phyloP scores from a whole-genome alignment of 768 basidiomycete genomes.

The Lentinula guzmanii region DNA sequence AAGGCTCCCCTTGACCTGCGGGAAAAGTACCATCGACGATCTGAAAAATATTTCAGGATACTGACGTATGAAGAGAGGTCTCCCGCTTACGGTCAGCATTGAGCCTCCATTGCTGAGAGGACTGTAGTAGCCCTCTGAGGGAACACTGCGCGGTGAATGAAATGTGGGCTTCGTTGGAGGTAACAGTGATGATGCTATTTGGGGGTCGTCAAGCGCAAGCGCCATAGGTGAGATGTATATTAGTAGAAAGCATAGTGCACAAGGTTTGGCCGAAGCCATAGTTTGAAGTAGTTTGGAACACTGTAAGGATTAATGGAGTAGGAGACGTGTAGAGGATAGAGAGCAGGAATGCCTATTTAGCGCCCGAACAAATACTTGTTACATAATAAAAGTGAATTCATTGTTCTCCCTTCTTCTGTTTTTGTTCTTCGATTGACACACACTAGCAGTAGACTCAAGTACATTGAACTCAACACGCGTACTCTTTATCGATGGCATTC shows the following conservation, averaged over 20 bases:
- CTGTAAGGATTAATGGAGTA: not conserved
- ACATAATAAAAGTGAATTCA: not conserved
- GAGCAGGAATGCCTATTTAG: not conserved
- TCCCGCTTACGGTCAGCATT: conserved; percentile 60
- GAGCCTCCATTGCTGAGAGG: conserved; percentile 54
- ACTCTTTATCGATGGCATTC: no score
- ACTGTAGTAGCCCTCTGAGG: conserved; percentile 53
- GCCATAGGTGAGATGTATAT: not conserved
- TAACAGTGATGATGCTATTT: not conserved
- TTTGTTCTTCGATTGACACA: no score
- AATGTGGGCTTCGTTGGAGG: not conserved
- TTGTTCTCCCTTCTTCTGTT: no score
- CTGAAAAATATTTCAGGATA: conserved; percentile 23
- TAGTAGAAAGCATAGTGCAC: not conserved
- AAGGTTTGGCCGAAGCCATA: not conserved
- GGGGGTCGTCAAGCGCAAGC: not conserved
- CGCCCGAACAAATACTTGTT: not conserved
- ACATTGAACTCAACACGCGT: no score
- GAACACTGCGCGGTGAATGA: conserved; percentile 26
- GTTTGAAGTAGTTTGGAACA: not conserved
- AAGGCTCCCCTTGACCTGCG: conserved; percentile 74
- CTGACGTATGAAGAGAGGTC: not conserved
- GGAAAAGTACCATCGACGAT: conserved; percentile 55
- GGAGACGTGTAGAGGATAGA: not conserved
- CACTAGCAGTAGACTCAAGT: no score